Base-by-base conservation (phyloP, 2,329 filamentous ascomycete species). In the Aspergillus sojae region DNA sequence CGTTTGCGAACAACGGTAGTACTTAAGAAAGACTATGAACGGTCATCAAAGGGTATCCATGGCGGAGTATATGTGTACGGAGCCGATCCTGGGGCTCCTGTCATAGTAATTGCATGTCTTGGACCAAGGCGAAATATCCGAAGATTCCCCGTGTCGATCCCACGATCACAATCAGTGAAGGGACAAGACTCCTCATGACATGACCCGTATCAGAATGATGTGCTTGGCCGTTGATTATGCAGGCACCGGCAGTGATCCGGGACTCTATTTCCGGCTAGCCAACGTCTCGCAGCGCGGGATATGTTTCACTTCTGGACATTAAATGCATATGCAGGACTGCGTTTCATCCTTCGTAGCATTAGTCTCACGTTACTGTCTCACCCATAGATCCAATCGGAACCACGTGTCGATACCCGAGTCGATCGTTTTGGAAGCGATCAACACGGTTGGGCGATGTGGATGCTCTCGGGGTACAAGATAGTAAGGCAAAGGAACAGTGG, bases 371-470 rank as follows among this genome's bases (percentile, higher is more conserved):
- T 16, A 28, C 11, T 34, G 52, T 54, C 52, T 36, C 52, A 36
- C 30, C 5, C 14, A 32, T 36, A 54, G n/a, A 36, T 36, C 52
- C 52, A 54, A 54, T 54, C 21, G 21, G 52, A 26, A 6, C 12
- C 32, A 39, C 34, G 32, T 39, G 14, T 21, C 5, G 30, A 23
- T 26, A 19, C 21, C 52, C 21, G 34, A 10, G 32, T 39, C 34
- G 32, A 55, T 39, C 52, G 39, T 55, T 55, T 39, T 16, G 32
- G 52, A 21, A 55, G 21, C 52, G 52, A 55, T 55, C 52, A 55
- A 39, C 52, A 23, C n/a, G 3, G 21, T 19, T 39, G 21, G 32
- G 6, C 4, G 52, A 16, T 55, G 52, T 26, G 52, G 52, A 55
- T 55, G 19, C 19, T 4, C 36, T 39, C 36, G 3, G 16, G 14